phyloP scores from a whole-genome alignment of 495 filamentous ascomycete genomes.

The Aspergillus homomorphus region DNA sequence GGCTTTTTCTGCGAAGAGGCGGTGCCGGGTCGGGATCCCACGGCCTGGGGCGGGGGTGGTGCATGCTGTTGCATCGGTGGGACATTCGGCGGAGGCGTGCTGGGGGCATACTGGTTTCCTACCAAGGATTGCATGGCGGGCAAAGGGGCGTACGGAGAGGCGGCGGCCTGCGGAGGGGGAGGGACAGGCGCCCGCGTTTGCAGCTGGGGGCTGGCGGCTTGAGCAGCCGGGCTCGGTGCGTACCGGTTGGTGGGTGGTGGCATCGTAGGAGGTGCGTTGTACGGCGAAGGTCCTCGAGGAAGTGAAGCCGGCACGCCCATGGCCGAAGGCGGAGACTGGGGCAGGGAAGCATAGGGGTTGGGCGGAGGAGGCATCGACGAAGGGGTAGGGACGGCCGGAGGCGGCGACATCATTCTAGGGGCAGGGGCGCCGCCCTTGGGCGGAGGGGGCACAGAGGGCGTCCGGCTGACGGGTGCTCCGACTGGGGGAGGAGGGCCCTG shows the following conservation, averaged over 20 bases:
- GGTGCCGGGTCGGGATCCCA: constrained; percentile 49
- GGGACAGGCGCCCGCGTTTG: constrained; percentile 42
- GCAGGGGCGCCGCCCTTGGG: constrained; percentile 49
- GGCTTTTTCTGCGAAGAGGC: constrained; percentile 47
- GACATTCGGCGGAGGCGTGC: constrained; percentile 28
- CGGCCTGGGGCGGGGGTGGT: constrained; percentile 43
- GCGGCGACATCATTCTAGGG: constrained; percentile 54
- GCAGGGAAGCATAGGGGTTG: constrained; percentile 67
- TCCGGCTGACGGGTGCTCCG: constrained; percentile 27
- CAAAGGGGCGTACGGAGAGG: constrained; percentile 61
- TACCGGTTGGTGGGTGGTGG: constrained; percentile 78
- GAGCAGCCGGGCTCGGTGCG: constrained; percentile 71
- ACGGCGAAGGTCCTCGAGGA: constrained; percentile 78
- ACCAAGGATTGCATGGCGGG: constrained; percentile 34
- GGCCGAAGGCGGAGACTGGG: constrained; percentile 34
- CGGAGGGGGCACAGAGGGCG: constrained; percentile 55
- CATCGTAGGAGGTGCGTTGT: constrained; percentile 77
- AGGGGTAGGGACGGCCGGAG: constrained; percentile 36
- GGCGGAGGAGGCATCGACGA: constrained; percentile 39
- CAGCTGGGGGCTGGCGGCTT: constrained; percentile 41
- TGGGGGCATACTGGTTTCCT: constrained; percentile 48
- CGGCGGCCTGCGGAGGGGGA: constrained; percentile 50
- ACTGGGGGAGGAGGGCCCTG: constrained; percentile 45
- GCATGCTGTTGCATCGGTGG: constrained; percentile 41
- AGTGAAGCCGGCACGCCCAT: constrained; percentile 53